phyloP scores from a whole-genome alignment of 2,329 filamentous ascomycete species.

The Fusarium sp. region DNA sequence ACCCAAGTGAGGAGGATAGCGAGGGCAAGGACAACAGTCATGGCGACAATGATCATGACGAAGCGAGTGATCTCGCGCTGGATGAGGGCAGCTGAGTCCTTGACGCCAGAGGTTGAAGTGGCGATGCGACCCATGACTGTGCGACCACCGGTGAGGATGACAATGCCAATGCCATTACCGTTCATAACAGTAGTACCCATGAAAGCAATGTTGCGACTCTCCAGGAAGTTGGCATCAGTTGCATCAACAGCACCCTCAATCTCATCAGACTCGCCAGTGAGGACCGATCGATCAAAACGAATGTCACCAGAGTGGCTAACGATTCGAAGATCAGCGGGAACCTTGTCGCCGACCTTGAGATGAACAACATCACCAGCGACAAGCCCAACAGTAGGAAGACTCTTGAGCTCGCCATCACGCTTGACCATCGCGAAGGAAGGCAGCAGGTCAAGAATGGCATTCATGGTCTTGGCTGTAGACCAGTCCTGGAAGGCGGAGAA shows the following conservation, averaged over 20 bases:
- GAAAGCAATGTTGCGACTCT: conserved; percentile 56
- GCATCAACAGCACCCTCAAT: conserved; percentile 53
- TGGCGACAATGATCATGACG: conserved; percentile 53
- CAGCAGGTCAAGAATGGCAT: conserved; percentile 57
- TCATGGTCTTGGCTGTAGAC: conserved; percentile 59
- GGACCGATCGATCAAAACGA: conserved; percentile 54
- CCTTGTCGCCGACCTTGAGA: conserved; percentile 58
- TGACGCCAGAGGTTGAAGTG: conserved; percentile 49
- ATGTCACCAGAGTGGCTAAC: conserved; percentile 54
- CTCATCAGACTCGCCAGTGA: conserved; percentile 57
- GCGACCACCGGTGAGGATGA: conserved; percentile 53
- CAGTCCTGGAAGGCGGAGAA: conserved; percentile 61
- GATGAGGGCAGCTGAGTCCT: conserved; percentile 53
- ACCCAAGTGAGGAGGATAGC: conserved; percentile 59
- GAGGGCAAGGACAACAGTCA: conserved; percentile 53
- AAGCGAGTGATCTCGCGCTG: conserved; percentile 57
- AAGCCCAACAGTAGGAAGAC: conserved; percentile 54
- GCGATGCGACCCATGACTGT: conserved; percentile 57
- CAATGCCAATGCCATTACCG: conserved; percentile 52
- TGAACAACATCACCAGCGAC: conserved; percentile 60
- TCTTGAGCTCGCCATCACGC: conserved; percentile 56
- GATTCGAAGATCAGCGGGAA: conserved; percentile 60
- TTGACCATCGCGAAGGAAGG: conserved; percentile 56
- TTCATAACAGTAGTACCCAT: conserved; percentile 57
- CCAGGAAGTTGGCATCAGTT: conserved; percentile 55